phyloP scores from a whole-genome alignment of 176 grass and related monocot species.

The Oryza meyeriana region DNA sequence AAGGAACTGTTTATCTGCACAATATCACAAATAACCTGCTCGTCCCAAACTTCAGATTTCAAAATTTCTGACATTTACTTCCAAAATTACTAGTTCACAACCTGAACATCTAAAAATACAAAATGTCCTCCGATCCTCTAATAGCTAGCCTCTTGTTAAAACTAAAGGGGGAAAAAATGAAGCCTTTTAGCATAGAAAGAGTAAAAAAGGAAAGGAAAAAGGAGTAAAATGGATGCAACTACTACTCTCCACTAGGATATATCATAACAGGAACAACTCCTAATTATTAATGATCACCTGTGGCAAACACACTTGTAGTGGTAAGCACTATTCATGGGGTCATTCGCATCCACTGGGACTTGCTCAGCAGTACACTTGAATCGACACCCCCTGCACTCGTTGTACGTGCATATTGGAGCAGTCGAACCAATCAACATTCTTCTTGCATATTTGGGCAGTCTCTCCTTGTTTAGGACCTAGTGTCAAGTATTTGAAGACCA shows the following conservation, averaged over 20 bases:
- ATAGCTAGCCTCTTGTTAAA: constrained; percentile 40
- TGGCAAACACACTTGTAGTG: constrained; percentile 95
- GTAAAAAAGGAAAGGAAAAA: constrained; percentile 13
- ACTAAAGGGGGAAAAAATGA: neutral
- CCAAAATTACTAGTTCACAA: constrained; percentile 44
- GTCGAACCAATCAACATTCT: constrained; percentile 79
- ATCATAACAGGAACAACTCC: constrained; percentile 32
- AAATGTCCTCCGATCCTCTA: constrained; percentile 37
- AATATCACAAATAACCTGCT: neutral
- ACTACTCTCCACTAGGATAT: constrained; percentile 28
- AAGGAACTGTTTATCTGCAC: constrained; percentile 1
- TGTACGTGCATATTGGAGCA: constrained; percentile 83
- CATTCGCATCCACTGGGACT: constrained; percentile 80
- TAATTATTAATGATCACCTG: constrained; percentile 56
- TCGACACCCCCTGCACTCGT: constrained; percentile 84
- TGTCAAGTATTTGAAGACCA: constrained; percentile 26
- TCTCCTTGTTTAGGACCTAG: constrained; percentile 41
- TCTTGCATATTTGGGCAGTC: constrained; percentile 34
- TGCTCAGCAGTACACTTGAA: constrained; percentile 91
- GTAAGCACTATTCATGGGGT: constrained; percentile 94
- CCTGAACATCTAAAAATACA: constrained; percentile 50
- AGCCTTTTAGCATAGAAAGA: constrained; percentile 30
- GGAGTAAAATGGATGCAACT: constrained; percentile 5
- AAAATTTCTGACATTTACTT: constrained; percentile 46
- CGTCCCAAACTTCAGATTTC: constrained; percentile 26